Evolutionary conservation across 1,284 basidiomycete species (phyloP), one percentile per base, ranked within the genome.

Genomic region (Papiliotrema fonsecae): DNA sequence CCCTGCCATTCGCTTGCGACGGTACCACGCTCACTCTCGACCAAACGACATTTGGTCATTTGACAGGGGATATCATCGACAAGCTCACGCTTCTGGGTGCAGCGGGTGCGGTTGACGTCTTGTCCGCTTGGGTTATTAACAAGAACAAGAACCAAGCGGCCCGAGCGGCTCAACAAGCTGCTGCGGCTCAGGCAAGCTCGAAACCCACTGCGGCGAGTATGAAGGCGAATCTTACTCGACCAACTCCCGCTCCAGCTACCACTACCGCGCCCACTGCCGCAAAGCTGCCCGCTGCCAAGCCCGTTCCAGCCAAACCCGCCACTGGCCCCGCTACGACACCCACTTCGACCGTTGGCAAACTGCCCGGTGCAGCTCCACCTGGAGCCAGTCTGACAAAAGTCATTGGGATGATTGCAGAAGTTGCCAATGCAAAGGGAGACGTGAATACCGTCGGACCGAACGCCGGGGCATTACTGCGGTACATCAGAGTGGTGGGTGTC

Each of bases 381-480:
- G 66, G 67, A 34, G 68, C 67, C 10, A 65, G 59, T 42, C 52
- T 72, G 42, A 65, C 63, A 10, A 65, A 67, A 47, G 68, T 72
- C 35, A 70, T 72, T 45, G 56, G 59, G 25, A 66, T 69, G 63
- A 72, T 72, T 39, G 69, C 69, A 2, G 65, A 65, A 38, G 69
- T 69, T 10, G 65, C 69, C 27, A 64, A 67, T 31, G 67, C 61
- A n/a, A 63, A 67, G 31, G 64, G 66, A 6, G 65, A 72, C 46
- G 67, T 72, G 32, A 69, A 69, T 45, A 65, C 60, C 3, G 67
- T 72, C 42, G 69, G 69, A 4, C 66, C 65, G 1, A 63, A 72
- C 48, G 69, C 67, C 10, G 51, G 48, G 19, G 65, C 66, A 2
- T 49, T 72, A n/a, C 47, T 72, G 41, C 52, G 60, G 25, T 72